Base-by-base conservation (phyloP, 495 filamentous ascomycete genomes). In the Opeltia flavorubescens region DNA sequence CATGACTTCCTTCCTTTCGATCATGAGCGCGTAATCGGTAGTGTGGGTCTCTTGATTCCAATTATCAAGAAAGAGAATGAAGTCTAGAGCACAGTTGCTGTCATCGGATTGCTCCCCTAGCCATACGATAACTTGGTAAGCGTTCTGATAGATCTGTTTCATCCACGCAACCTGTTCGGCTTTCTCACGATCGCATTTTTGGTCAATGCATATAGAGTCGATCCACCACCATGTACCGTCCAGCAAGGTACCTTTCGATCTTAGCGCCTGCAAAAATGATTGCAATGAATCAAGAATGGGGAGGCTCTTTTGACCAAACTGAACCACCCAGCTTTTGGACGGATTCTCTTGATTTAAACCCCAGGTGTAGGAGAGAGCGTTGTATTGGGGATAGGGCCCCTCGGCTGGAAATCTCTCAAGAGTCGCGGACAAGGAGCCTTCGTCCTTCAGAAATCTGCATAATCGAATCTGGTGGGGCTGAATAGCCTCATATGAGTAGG, bases 181-280 rank as follows among this genome's bases (percentile, higher is more conserved):
- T 33, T 54, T 43, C 39, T 65, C 59, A 0, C 8, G 7, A 8
- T 52, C 26, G 20, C 61, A 47, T 45, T 41, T 28, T 38, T 63
- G 55, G 48, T 62, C 52, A 48, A 61, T 59, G 40, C 58, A 61
- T 13, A 61, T 33, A 4, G 56, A 53, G 31, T 61, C 58, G 9
- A 57, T 39, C 45, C 18, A 26, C 29, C 6, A 6, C 29, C 6
- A 13, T 13, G 6, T 6, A 13, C 13, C 29, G 6, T 31, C 29
- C 6, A 31, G 29, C 29, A 6, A 13, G 6, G 29, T n/a, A n/a
- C n/a, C n/a, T n/a, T n/a, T n/a, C n/a, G n/a, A n/a, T n/a, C n/a
- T n/a, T n/a, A n/a, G n/a, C n/a, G n/a, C n/a, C n/a, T n/a, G n/a
- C n/a, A n/a, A n/a, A n/a, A n/a, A n/a, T n/a, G 29, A 6, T 31